Evolutionary conservation across 1,284 basidiomycete species (phyloP).

Genomic region (Meripilus lineatus): DNA sequence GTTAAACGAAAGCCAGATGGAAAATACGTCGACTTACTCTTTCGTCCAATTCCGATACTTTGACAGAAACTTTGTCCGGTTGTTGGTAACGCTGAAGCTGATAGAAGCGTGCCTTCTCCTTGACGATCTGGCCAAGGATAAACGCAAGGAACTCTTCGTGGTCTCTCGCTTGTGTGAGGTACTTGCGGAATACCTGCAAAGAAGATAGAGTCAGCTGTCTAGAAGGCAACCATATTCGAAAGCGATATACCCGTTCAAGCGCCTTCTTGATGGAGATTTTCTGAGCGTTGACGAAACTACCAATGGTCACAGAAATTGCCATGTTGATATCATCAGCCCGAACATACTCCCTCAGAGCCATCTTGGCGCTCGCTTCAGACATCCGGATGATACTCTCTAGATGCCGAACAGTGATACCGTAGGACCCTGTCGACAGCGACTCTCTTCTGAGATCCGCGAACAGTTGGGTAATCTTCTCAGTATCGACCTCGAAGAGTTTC

Average conservation of each 20-base stretch:
- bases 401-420: conserved; percentile 97
- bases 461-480: conserved; percentile 91
- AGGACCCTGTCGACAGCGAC: conserved; percentile 94
- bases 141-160: conserved; percentile 95
- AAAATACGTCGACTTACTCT: conserved; percentile 46
- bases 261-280: conserved; percentile 99
- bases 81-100: conserved; percentile 74
- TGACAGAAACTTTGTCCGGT: conserved; percentile 71
- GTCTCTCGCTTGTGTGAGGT: conserved; percentile 90
- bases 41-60: conserved; percentile 77
- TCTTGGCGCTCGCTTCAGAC: conserved; percentile 98
- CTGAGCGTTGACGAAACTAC: conserved; percentile 93
- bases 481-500: conserved; percentile 92
- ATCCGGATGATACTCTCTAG: conserved; percentile 99
- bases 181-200: conserved; percentile 89
- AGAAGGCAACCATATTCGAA: conserved; percentile 2
- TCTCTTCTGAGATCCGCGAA: conserved; percentile 97
- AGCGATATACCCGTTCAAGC: conserved; percentile 76
- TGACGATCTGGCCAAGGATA: conserved; percentile 91
- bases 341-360: conserved; percentile 96
- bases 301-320: conserved; percentile 93
- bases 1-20: not conserved
- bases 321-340: conserved; percentile 95
- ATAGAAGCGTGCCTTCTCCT: conserved; percentile 87
- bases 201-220: conserved; percentile 9